Evolutionary conservation across 768 basidiomycete genomes (phyloP), one percentile per base, ranked within the genome.

Genomic region (Boletus fagicola): DNA sequence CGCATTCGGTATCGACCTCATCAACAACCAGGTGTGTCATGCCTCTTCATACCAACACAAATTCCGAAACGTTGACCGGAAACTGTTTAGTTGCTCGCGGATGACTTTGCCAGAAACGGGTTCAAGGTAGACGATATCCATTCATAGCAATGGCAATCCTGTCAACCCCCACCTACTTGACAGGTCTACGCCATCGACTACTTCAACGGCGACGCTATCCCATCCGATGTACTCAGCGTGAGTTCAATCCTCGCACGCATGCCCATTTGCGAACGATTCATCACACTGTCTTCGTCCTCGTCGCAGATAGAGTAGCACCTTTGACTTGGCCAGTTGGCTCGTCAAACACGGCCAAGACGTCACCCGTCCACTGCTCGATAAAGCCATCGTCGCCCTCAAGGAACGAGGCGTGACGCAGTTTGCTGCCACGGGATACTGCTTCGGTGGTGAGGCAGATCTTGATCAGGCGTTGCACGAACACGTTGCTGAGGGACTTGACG

Each of bases 381-480:
- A 78, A 49, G 82, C 87, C 44, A 76, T 88, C 33, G 69, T 66
- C 5, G 80, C 75, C 0, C 78, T 92, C 58, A 85, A 83, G 66
- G 79, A 71, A 33, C 64, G 80, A 58, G 89, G 88, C 2, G 74
- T 90, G 22, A 82, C 75, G 2, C 68, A 67, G 8, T 79, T 91
- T 55, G 87, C 74, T 0, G 83, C 84, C 0, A 79, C 80, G 5
- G 87, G 86, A 4, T 90, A 84, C 75, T 92, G 90, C 75, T 85
- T 81, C 53, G 86, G 87, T 57, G 87, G 83, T 79, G 57, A 56
- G 2, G 7, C 2, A 26, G 16, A 35, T n/a, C 24, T 11, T n/a
- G 16, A 39, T n/a, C 38, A 16, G 1, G n/a, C 15, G 24, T 3
- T 6, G 36, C 33, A 56, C 22, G 20, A 57, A 28, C 7, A 9